phyloP scores from a whole-genome alignment of 192 early-diverging fungal species.

The Entophlyctis luteolus region DNA sequence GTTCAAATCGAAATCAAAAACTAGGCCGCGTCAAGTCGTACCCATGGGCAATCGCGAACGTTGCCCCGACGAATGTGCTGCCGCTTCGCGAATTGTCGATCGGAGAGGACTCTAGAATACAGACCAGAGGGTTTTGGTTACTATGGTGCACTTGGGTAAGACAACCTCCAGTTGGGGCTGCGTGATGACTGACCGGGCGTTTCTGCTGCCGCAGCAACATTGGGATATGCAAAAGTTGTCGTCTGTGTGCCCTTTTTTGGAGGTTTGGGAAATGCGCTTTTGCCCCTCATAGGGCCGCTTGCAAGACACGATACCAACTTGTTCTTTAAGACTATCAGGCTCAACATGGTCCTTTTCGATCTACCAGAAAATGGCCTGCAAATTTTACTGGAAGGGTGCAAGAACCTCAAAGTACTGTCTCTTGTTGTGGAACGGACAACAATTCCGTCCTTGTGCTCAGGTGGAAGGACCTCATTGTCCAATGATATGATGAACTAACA shows the following conservation, averaged over 20 bases:
- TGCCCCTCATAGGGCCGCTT: not conserved
- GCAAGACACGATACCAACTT: not conserved
- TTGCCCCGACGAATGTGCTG: constrained; percentile 8
- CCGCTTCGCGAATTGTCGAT: constrained; percentile 36
- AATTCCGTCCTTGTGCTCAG: constrained; percentile 27
- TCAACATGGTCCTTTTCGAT: constrained; percentile 52
- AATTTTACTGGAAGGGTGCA: constrained; percentile 22
- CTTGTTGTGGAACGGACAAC: constrained; percentile 40
- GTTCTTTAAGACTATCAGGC: constrained; percentile 25
- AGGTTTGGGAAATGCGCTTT: constrained; percentile 12
- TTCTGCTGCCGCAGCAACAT: constrained; percentile 26
- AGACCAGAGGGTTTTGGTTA: constrained; percentile 48
- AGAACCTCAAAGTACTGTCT: constrained; percentile 29
- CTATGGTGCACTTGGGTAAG: constrained; percentile 46
- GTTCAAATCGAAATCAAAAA: not conserved
- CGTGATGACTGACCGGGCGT: no score
- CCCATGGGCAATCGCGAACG: constrained; percentile 43
- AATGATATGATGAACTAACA: not conserved
- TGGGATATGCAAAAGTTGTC: constrained; percentile 37
- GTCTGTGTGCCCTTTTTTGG: constrained; percentile 39
- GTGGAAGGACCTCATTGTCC: not conserved
- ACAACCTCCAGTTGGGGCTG: no score
- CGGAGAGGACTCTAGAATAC: constrained; percentile 50
- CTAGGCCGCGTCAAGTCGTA: constrained; percentile 46
- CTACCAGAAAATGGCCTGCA: constrained; percentile 33